Conservation (phyloP, 305 asterid genomes). For the Fraxinus xanthoxyloides region DNA sequence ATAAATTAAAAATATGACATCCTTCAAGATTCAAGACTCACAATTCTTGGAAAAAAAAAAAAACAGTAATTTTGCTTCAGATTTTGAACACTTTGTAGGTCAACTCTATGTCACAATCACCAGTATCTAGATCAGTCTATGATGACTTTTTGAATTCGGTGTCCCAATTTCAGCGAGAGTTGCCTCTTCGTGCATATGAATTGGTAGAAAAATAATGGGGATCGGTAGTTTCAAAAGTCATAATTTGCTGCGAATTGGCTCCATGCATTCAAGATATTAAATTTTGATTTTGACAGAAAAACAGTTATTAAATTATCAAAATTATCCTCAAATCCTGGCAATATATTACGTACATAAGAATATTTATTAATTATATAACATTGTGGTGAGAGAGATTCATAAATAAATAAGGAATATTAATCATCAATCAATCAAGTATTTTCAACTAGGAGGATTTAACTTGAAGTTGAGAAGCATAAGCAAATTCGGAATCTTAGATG, state of each 20-base stretch:
- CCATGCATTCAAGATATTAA: not conserved
- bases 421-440: no score
- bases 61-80: no score
- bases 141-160: not conserved
- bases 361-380: no score
- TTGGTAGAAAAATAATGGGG: not conserved
- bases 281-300: not conserved
- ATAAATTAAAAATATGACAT: not conserved
- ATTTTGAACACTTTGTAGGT: not conserved
- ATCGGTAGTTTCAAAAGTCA: not conserved
- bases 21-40: not conserved
- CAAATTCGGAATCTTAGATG: no score
- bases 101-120: not conserved
- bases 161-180: not conserved
- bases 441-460: no score
- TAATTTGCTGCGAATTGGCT: not conserved
- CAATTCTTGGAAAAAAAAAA: not conserved
- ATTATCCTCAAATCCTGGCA: not conserved
- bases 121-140: not conserved
- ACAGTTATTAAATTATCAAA: not conserved
- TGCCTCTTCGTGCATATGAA: not conserved
- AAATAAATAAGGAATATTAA: no score
- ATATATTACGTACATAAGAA: no score
- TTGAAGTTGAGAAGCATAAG: no score
- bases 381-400: no score